Evolutionary conservation across 2,329 filamentous ascomycete species (phyloP), one percentile per base, ranked within the genome.

Genomic region (Furcasterigmium furcatum): DNA sequence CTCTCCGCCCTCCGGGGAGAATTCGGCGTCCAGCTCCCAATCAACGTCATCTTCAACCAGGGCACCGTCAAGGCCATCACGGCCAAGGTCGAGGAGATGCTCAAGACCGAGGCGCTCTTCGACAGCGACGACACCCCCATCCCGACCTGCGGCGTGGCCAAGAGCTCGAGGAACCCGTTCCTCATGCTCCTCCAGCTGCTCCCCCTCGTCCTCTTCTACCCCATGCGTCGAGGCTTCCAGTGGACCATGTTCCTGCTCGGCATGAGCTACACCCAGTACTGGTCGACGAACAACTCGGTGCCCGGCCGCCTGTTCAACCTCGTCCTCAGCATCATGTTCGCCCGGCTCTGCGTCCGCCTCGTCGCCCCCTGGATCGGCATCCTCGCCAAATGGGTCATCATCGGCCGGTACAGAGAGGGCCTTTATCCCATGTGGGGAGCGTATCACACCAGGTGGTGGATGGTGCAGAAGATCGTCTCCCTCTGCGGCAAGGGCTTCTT

Each of bases 361-460:
- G 48, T 72, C 7, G 58, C 65, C 6, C 77, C 77, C 1, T 57
- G 72, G 21, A 32, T 72, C 19, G 76, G 70, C n/a, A 77, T 81
- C 20, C 34, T 62, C 3, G 63, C 70, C 41, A 81, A 81, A 55
- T 81, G 77, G 78, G 38, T 74, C 6, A 63, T 81, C 43, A 73
- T 81, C 35, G 78, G 78, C 10, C 68, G 69, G 2, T 74, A 78
- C 55, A 65, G 62, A 29, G 68, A 76, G 54, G 78, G 78, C 1
- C 56, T 79, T 3, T 80, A 76, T 52, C 77, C 78, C 2, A 82
- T 82, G 77, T 82, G 78, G 78, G 76, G 76, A 2, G 49, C 56
- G 2, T 81, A 80, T 53, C 77, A 81, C 55, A 80, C 74, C 0
- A 66, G 75, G 9, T 82, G 78, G 78, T 82, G 78, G 78, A 52